Percentiles rank a stretch among this genome's conserved stretches.
Conservation (phyloP, 768 basidiomycete species). For the Calvatia gigantea region DNA sequence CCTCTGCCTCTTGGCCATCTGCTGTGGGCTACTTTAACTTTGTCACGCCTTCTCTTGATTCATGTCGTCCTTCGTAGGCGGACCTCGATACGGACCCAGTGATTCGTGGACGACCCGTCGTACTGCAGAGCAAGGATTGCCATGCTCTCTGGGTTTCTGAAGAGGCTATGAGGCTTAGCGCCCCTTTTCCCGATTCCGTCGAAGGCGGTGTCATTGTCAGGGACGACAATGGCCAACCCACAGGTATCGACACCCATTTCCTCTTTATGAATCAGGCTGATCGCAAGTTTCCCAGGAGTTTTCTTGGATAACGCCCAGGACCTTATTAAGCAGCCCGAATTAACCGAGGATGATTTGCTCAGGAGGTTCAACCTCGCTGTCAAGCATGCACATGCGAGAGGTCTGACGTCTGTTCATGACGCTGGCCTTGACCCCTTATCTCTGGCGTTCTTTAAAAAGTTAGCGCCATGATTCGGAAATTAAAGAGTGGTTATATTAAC, state of each 20-base stretch:
- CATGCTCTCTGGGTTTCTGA: slow-evolving; percentile 88
- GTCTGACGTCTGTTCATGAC: slow-evolving; percentile 85
- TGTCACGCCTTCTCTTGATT: background rate
- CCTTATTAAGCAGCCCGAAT: slow-evolving; percentile 57
- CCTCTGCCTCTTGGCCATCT: slow-evolving; percentile 56
- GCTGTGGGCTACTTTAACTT: slow-evolving; percentile 40
- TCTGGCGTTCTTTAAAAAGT: slow-evolving; percentile 76
- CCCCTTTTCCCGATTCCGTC: slow-evolving; percentile 61
- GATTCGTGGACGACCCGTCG: slow-evolving; percentile 64
- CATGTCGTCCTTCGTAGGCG: slow-evolving; percentile 35
- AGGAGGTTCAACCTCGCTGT: slow-evolving; percentile 61
- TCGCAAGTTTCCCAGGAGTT: slow-evolving; percentile 43
- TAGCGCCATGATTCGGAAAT: background rate
- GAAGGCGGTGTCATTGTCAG: slow-evolving; percentile 82
- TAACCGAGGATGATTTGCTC: slow-evolving; percentile 60
- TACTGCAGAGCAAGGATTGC: slow-evolving; percentile 82
- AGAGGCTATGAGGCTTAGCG: slow-evolving; percentile 51
- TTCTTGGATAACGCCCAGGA: slow-evolving; percentile 87
- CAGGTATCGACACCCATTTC: slow-evolving; percentile 43
- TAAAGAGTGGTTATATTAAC: background rate
- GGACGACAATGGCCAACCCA: slow-evolving; percentile 62
- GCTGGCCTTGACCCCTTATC: slow-evolving; percentile 69
- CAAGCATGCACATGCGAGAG: slow-evolving; percentile 62
- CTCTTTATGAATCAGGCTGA: slow-evolving; percentile 8
- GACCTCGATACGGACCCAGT: slow-evolving; percentile 72